A percentile compares a stretch with the other conserved stretches of the same genome.
Conservation (phyloP, 2,329 filamentous ascomycete species). For the Hypocreales sp. region DNA sequence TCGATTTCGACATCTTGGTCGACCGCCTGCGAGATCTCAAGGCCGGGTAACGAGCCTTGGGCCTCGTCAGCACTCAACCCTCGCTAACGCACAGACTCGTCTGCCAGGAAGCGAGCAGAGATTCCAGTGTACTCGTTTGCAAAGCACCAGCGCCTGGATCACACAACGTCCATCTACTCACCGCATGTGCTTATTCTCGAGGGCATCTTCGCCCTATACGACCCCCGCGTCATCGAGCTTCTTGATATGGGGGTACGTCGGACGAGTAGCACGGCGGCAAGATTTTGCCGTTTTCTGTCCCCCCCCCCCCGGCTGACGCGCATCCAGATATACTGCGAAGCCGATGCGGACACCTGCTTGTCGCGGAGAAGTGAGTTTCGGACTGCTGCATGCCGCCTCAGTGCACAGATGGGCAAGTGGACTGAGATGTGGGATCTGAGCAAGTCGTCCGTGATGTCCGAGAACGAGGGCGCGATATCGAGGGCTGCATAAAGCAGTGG, state of each 20-base stretch:
- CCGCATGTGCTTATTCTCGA: conserved; percentile 91
- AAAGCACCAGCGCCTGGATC: conserved; percentile 65
- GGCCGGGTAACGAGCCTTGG: conserved; percentile 52
- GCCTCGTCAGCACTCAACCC: too few species aligned
- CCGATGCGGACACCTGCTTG: conserved; percentile 85
- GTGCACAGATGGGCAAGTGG: too few species aligned
- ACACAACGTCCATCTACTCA: conserved; percentile 84
- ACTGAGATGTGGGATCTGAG: too few species aligned
- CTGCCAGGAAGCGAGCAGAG: conserved; percentile 61
- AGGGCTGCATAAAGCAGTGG: conserved; percentile 97
- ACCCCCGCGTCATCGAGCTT: conserved; percentile 68
- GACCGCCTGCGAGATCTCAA: conserved; percentile 72
- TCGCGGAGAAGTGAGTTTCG: conserved; percentile 61
- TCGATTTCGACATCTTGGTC: conserved; percentile 85
- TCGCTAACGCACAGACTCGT: conserved; percentile 1
- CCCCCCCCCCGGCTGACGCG: too few species aligned
- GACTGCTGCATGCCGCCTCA: too few species aligned
- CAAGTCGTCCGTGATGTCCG: conserved; percentile 77
- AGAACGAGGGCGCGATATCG: conserved; percentile 78
- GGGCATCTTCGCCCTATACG: conserved; percentile 89
- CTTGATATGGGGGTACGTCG: conserved; percentile 68
- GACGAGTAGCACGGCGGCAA: too few species aligned
- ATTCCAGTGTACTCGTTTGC: conserved; percentile 93
- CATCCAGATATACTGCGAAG: conserved; percentile 85
- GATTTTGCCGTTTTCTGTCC: too few species aligned